These are phyloP conservation scores for Ganoderma resinaceum DNA, from an alignment of 1,284 basidiomycete genomes.

Conservation along the genomic window DNA sequence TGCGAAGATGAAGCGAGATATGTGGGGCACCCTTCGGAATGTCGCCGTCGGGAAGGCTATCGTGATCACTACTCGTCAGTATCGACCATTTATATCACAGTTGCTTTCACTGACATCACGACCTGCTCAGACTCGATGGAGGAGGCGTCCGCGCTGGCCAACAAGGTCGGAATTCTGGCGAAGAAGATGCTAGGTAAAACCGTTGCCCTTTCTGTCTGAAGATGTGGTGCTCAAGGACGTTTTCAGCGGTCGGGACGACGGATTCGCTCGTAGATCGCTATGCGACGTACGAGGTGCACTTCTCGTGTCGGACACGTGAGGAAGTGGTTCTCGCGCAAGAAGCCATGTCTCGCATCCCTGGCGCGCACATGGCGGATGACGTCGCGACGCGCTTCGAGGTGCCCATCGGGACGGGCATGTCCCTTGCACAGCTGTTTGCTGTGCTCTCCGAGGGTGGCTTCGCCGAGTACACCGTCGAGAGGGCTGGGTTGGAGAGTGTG, in stretches of 20 bases:
- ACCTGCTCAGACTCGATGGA: conserved; percentile 75
- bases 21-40: conserved; percentile 77
- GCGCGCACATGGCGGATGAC: conserved; percentile 73
- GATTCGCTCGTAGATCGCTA: conserved; percentile 68
- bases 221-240: conserved; percentile 9
- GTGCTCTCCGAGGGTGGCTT: conserved; percentile 61
- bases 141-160: conserved; percentile 80
- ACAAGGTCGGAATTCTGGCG: conserved; percentile 76
- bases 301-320: conserved; percentile 68
- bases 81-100: background rate
- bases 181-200: conserved; percentile 68
- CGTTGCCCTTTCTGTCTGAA: background rate
- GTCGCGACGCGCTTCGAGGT: conserved; percentile 83
- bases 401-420: conserved; percentile 53
- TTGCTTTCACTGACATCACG: background rate
- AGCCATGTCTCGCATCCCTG: conserved; percentile 70
- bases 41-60: conserved; percentile 72
- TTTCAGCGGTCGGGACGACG: conserved; percentile 69
- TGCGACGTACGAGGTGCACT: conserved; percentile 81
- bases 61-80: conserved; percentile 73
- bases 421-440: conserved; percentile 66
- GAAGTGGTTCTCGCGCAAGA: conserved; percentile 61
- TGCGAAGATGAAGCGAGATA: conserved; percentile 83
- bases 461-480: conserved; percentile 73
- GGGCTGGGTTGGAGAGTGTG: conserved; percentile 72